These are phyloP conservation scores for Talaromyces rugulosus DNA, from an alignment of 2,329 filamentous ascomycete genomes.

Conservation along the genomic window DNA sequence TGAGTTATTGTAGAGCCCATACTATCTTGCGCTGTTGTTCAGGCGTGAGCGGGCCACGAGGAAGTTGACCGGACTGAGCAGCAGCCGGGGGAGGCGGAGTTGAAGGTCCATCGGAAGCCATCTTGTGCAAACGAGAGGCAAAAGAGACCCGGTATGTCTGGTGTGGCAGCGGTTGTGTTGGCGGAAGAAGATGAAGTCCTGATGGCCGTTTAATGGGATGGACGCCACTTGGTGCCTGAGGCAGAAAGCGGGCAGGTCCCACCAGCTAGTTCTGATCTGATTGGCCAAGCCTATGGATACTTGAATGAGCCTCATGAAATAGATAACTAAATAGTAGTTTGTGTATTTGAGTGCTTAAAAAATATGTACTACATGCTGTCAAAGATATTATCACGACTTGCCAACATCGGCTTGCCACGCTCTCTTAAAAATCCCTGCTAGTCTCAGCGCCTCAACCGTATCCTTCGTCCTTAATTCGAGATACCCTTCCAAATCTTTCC, in stretches of 20 bases:
- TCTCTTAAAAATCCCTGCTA: slow-evolving; percentile 64
- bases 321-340: not conserved
- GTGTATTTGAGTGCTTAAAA: not conserved
- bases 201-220: not conserved
- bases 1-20: slow-evolving; percentile 15
- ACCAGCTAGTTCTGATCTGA: not conserved
- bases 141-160: not conserved
- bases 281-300: not conserved
- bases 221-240: slow-evolving; percentile 9
- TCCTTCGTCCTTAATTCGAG: slow-evolving; percentile 75
- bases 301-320: not conserved
- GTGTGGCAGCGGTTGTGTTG: not conserved
- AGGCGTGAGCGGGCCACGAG: slow-evolving; percentile 51
- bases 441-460: slow-evolving; percentile 58
- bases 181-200: not conserved
- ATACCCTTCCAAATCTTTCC: slow-evolving; percentile 79
- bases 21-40: slow-evolving; percentile 59
- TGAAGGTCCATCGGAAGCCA: slow-evolving; percentile 8
- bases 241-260: not conserved
- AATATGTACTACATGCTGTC: not conserved
- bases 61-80: slow-evolving; percentile 19
- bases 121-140: not conserved
- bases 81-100: slow-evolving; percentile 11
- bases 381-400: not conserved
- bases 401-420: slow-evolving; percentile 55